Percentiles rank a stretch among this genome's conserved stretches.
Conservation (phyloP, 2,329 filamentous ascomycete species). For the Monosporascus sp. region DNA sequence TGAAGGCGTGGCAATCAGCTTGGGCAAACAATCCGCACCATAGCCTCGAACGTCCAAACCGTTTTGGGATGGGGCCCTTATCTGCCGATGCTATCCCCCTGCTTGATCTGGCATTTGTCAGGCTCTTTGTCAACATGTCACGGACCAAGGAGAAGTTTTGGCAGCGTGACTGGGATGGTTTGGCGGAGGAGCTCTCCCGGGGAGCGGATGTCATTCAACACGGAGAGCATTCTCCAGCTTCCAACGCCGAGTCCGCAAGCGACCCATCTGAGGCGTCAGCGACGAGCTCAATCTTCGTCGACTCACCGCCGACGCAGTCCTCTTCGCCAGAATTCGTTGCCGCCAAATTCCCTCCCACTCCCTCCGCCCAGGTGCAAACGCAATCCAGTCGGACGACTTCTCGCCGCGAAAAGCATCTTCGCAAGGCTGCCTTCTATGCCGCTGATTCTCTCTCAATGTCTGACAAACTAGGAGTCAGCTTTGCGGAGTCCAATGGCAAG, state of each 20-base stretch:
- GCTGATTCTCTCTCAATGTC: constrained; percentile 87
- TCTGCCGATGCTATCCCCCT: constrained; percentile 89
- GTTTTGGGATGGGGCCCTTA: constrained; percentile 73
- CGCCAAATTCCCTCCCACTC: constrained; percentile 29
- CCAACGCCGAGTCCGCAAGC: constrained; percentile 40
- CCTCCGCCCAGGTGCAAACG: constrained; percentile 18
- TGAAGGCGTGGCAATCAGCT: constrained; percentile 89
- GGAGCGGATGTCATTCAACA: constrained; percentile 72
- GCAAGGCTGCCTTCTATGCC: constrained; percentile 93
- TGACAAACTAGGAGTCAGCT: constrained; percentile 78
- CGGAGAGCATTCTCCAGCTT: constrained; percentile 56
- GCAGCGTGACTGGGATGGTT: constrained; percentile 87
- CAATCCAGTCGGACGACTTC: constrained; percentile 46
- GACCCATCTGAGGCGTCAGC: constrained; percentile 44
- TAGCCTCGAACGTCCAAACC: constrained; percentile 78
- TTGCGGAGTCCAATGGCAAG: constrained; percentile 75
- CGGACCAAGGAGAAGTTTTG: constrained; percentile 90
- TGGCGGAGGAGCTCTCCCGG: constrained; percentile 79
- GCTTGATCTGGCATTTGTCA: constrained; percentile 85
- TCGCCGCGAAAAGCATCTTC: constrained; percentile 78
- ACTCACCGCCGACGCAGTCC: constrained; percentile 47
- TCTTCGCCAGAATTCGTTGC: constrained; percentile 43
- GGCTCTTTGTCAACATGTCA: constrained; percentile 89
- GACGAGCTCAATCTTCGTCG: constrained; percentile 41
- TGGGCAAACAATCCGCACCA: constrained; percentile 86